Conservation (phyloP, 2,329 filamentous ascomycete genomes). For the Tolypocladium inflatum region DNA sequence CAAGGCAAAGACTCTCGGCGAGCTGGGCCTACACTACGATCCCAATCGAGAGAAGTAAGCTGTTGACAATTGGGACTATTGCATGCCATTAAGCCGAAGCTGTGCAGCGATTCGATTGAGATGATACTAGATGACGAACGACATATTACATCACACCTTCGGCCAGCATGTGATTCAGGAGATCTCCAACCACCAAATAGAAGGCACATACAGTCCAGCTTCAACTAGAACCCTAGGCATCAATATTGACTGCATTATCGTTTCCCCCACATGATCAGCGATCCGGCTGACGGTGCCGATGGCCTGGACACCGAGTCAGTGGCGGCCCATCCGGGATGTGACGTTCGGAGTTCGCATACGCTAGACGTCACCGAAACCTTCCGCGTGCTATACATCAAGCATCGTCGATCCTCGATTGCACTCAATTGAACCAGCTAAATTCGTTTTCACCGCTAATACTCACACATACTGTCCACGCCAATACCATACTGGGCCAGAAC, state of each 20-base stretch:
- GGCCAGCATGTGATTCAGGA: not conserved
- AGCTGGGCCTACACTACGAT: constrained; percentile 60
- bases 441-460: too few species aligned
- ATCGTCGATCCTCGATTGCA: too few species aligned
- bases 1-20: constrained; percentile 53
- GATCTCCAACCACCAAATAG: not conserved
- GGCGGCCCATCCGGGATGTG: too few species aligned
- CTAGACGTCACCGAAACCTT: too few species aligned
- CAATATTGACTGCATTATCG: not conserved
- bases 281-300: too few species aligned
- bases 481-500: too few species aligned
- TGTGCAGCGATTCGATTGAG: not conserved
- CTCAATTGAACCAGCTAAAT: too few species aligned
- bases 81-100: not conserved
- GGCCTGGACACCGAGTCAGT: too few species aligned
- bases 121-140: too few species aligned
- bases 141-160: not conserved
- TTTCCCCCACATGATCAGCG: not conserved
- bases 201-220: not conserved
- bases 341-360: too few species aligned
- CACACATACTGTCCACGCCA: too few species aligned
- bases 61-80: not conserved
- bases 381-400: too few species aligned
- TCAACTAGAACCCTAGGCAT: not conserved
- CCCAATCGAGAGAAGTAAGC: constrained; percentile 5